Evolutionary conservation across 2,329 filamentous ascomycete genomes (phyloP), one percentile per base, ranked within the genome.

Genomic region (Phaeosphaeriaceae sp.): DNA sequence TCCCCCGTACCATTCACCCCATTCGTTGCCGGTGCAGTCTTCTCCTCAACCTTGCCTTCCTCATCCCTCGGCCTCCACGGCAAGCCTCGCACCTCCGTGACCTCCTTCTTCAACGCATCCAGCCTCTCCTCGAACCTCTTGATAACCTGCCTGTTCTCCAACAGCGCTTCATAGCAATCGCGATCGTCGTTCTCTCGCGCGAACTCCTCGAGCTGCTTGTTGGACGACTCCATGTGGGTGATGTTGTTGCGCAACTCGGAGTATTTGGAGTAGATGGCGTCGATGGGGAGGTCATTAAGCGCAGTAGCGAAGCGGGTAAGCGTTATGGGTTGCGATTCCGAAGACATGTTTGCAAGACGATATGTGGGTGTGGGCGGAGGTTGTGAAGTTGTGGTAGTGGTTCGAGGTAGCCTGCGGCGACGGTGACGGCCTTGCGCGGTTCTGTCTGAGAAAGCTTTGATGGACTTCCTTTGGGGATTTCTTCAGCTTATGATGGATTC

Each of bases 181-280:
- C 82, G 82, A 71, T 93, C 91, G 17, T 88, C 83, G 22, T 81
- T 78, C 3, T 68, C 58, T 2, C 69, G 60, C 10, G 68, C 68
- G 67, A 86, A 92, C 33, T 89, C 89, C 54, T 84, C 82, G 57
- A 93, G 87, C 75, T 93, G 87, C 62, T 85, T 84, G 79, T 93
- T 93, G 62, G 88, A 91, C 75, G 88, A 88, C 69, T 89, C 85
- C 24, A 93, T 87, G 76, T 93, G 90, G 22, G 85, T 83, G 72
- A 93, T 89, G 67, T 84, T 87, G 83, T 92, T 93, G 74, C 86
- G 87, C 61, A 93, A 83, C 76, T 93, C 91, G 72, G 90, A 85
- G 58, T 89, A 86, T 78, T 93, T 93, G 77, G 90, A 83, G 78
- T 90, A 88, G 7, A 93, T 87, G 56, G 84, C 84, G 61, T 85